Evolutionary conservation across 1,139 yeast species (phyloP).

Genomic region (Protomyces inouyei): DNA sequence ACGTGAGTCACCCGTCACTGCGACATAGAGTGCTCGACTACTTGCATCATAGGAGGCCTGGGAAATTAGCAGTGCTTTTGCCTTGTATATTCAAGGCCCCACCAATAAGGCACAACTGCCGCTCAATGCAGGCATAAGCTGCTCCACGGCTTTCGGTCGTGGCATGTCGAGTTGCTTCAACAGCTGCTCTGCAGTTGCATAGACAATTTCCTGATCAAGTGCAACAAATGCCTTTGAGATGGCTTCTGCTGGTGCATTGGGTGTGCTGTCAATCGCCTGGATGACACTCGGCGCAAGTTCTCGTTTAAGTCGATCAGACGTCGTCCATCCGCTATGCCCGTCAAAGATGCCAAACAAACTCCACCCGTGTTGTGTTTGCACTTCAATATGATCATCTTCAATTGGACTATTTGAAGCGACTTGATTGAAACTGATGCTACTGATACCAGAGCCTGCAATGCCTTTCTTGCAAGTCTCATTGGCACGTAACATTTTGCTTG

Average conservation of each 20-base stretch:
- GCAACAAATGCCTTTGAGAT: constrained; percentile 74
- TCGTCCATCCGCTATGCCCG: constrained; percentile 97
- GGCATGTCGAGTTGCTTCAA: constrained; percentile 51
- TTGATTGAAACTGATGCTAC: constrained; percentile 87
- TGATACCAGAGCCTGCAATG: constrained; percentile 52
- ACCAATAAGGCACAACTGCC: constrained; percentile 84
- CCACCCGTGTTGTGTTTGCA: constrained; percentile 47
- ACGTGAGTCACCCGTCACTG: constrained; percentile 94
- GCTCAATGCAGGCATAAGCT: constrained; percentile 85
- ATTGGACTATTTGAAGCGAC: constrained; percentile 88
- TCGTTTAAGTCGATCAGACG: constrained; percentile 77
- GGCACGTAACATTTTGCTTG: constrained; percentile 2
- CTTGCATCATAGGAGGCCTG: constrained; percentile 73
- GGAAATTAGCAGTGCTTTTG: not conserved
- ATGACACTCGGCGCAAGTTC: constrained; percentile 70
- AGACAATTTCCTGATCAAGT: constrained; percentile 81
- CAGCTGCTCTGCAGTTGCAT: constrained; percentile 63
- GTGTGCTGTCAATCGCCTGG: constrained; percentile 60
- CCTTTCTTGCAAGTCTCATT: not conserved
- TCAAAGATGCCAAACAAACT: constrained; percentile 94
- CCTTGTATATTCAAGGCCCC: not conserved
- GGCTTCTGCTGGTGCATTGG: constrained; percentile 63
- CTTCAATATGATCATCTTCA: constrained; percentile 89
- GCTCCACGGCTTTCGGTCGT: constrained; percentile 60
- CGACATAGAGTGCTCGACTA: constrained; percentile 69